Conservation (phyloP, 2,329 filamentous ascomycete species). For the Alternaria consortialis region DNA sequence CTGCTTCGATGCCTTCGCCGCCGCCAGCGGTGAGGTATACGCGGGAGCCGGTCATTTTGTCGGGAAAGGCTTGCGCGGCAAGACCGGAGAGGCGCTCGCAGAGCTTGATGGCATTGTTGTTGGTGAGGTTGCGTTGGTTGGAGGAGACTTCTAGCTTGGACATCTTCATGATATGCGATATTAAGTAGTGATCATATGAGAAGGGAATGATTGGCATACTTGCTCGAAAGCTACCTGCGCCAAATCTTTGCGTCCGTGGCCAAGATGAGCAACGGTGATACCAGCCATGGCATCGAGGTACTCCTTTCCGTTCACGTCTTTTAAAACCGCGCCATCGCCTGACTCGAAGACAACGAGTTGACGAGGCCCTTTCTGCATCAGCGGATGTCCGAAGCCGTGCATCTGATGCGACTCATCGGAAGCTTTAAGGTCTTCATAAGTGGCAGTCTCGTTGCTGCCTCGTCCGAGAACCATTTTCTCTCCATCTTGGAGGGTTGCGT, state of each 20-base stretch:
- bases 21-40: background rate
- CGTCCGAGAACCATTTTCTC: background rate
- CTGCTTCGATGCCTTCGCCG: background rate
- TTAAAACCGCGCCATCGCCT: background rate
- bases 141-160: slow-evolving; percentile 1
- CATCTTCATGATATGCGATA: background rate
- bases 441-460: background rate
- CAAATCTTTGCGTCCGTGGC: background rate
- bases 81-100: background rate
- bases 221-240: background rate
- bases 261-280: background rate
- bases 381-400: background rate
- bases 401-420: background rate
- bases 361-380: background rate
- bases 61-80: background rate
- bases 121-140: background rate
- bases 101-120: background rate
- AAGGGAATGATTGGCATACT: background rate
- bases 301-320: background rate
- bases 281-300: background rate
- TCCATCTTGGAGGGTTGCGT: background rate
- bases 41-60: background rate
- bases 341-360: background rate
- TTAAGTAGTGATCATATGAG: too few species aligned
- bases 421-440: background rate